Percentiles rank a stretch among this genome's conserved stretches.
Evolutionary conservation across 164 flowering plant genomes (phyloP).

Genomic region (Vitis labrusca): DNA sequence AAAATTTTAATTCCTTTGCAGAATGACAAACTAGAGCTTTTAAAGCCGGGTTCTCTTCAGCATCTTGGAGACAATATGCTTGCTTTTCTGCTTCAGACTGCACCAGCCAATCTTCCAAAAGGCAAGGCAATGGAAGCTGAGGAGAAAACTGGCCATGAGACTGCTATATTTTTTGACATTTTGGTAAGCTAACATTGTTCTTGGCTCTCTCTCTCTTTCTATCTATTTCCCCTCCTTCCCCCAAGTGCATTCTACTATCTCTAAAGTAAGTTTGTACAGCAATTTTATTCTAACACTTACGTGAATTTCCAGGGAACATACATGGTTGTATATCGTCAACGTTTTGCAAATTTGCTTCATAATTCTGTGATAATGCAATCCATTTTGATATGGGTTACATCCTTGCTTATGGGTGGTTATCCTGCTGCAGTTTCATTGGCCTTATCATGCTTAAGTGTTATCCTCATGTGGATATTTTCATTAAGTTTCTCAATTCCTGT

Average conservation of each 20-base stretch:
- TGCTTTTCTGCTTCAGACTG: slow-evolving; percentile 76
- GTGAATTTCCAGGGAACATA: slow-evolving; percentile 67
- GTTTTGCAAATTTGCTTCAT: slow-evolving; percentile 75
- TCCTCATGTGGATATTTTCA: slow-evolving; percentile 78
- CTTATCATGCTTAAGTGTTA: slow-evolving; percentile 61
- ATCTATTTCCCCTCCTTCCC: neutral
- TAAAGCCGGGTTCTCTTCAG: slow-evolving; percentile 93
- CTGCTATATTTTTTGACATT: slow-evolving; percentile 78
- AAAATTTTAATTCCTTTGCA: slow-evolving; percentile 32
- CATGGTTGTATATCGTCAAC: slow-evolving; percentile 74
- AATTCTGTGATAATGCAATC: slow-evolving; percentile 80
- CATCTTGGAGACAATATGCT: slow-evolving; percentile 99
- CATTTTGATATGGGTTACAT: slow-evolving; percentile 67
- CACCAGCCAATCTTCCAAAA: slow-evolving; percentile 51
- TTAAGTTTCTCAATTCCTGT: slow-evolving; percentile 57
- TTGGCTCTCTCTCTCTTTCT: slow-evolving; percentile 3
- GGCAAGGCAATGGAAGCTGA: slow-evolving; percentile 29
- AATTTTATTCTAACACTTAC: slow-evolving; percentile 14
- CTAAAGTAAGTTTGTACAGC: neutral
- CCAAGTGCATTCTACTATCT: slow-evolving; percentile 1
- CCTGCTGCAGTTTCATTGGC: slow-evolving; percentile 60
- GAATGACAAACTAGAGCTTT: slow-evolving; percentile 87
- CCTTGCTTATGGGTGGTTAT: slow-evolving; percentile 81
- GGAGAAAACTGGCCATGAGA: slow-evolving; percentile 29
- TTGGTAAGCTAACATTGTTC: slow-evolving; percentile 46